phyloP scores from a whole-genome alignment of 257 asterid species.

The Cynanchum wilfordii region DNA sequence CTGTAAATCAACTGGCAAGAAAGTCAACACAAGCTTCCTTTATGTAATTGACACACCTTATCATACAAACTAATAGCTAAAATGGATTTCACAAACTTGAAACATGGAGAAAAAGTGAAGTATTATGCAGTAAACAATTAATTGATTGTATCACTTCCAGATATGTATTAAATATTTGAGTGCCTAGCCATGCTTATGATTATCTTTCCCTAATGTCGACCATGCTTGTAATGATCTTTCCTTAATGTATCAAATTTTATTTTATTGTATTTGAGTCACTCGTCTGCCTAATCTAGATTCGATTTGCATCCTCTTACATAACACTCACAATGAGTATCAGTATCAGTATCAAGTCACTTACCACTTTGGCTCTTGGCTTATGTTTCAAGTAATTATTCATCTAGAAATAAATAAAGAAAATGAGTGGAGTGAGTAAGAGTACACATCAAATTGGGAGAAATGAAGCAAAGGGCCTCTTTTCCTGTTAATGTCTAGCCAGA shows the following conservation, averaged over 20 bases:
- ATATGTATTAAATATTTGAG: neutral
- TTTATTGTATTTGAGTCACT: too few relatives aligned
- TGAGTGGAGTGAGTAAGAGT: neutral
- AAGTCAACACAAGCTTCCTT: conserved; percentile 1
- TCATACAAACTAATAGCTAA: neutral
- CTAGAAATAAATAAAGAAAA: neutral
- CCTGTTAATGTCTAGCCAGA: neutral
- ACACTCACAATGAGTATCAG: too few relatives aligned
- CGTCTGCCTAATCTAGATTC: too few relatives aligned
- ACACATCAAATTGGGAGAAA: neutral
- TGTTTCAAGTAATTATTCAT: neutral
- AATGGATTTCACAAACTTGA: conserved; percentile 2
- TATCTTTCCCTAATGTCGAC: neutral
- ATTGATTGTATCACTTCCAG: neutral
- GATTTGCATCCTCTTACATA: too few relatives aligned
- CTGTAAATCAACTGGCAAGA: neutral
- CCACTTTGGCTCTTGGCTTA: too few relatives aligned
- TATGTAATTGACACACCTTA: neutral
- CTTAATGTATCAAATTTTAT: neutral
- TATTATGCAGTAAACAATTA: neutral
- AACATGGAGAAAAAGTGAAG: neutral
- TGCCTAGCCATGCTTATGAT: neutral
- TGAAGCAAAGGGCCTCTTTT: neutral
- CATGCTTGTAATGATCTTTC: too few relatives aligned
- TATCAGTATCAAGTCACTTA: too few relatives aligned